These are phyloP conservation scores for Pyrenochaeta sp. DNA, from an alignment of 2,329 filamentous ascomycete species.

Conservation along the genomic window DNA sequence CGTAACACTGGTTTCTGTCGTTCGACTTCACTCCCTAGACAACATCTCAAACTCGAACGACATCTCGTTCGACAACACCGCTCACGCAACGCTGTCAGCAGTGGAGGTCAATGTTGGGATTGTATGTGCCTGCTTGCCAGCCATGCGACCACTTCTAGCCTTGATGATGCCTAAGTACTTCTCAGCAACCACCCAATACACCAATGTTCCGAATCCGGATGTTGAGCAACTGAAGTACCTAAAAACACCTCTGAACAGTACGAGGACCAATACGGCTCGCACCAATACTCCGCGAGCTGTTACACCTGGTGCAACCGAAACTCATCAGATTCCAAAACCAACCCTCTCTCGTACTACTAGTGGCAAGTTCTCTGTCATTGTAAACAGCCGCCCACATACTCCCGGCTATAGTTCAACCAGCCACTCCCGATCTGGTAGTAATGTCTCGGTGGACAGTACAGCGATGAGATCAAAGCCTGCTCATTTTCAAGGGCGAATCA, in stretches of 20 bases:
- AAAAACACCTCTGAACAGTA: constrained; percentile 13
- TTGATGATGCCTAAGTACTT: constrained; percentile 52
- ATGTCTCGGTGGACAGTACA: constrained; percentile 10
- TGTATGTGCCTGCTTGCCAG: constrained; percentile 47
- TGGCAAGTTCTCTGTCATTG: constrained; percentile 6
- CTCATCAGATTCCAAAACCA: constrained; percentile 4
- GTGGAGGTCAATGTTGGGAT: constrained; percentile 47
- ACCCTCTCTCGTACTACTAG: constrained; percentile 19
- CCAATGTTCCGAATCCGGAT: constrained; percentile 21
- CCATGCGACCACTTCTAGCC: constrained; percentile 43
- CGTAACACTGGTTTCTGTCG: constrained; percentile 43
- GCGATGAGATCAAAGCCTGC: constrained; percentile 3
- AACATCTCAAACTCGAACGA: constrained; percentile 37
- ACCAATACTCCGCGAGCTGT: constrained; percentile 4
- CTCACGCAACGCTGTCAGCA: constrained; percentile 41
- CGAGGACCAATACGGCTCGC: constrained; percentile 14
- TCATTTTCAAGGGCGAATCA: constrained; percentile 17
- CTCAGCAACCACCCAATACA: constrained; percentile 23
- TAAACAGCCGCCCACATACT: constrained; percentile 4
- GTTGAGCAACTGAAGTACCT: constrained; percentile 31
- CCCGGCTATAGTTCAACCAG: constrained; percentile 4
- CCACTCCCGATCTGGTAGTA: constrained; percentile 22
- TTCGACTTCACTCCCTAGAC: constrained; percentile 43
- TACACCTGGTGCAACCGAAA: background rate
- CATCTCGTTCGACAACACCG: constrained; percentile 43